Conservation (phyloP, 371 early-diverging fungal genomes). For the Saksenaea oblongispora region DNA sequence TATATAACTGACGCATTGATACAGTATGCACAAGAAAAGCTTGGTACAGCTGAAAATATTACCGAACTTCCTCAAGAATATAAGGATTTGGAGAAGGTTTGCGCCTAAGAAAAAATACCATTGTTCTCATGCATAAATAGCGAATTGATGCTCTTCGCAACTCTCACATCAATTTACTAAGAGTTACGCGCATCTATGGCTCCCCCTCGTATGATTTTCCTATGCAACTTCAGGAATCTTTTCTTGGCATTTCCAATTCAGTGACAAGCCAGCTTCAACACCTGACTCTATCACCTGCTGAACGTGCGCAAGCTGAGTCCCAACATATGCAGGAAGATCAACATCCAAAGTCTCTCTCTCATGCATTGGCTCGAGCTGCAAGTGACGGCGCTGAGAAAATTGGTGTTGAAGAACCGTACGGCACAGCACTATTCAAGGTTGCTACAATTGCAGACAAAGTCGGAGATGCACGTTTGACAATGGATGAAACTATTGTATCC, state of each 20-base stretch:
- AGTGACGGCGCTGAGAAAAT: slow-evolving; percentile 52
- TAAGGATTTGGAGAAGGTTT: slow-evolving; percentile 72
- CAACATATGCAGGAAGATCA: neutral
- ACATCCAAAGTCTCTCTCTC: slow-evolving; percentile 67
- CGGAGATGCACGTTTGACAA: slow-evolving; percentile 73
- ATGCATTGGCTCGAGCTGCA: slow-evolving; percentile 75
- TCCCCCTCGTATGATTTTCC: slow-evolving; percentile 76
- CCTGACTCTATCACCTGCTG: slow-evolving; percentile 59
- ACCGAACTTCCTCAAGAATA: slow-evolving; percentile 92
- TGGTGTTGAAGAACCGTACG: slow-evolving; percentile 77
- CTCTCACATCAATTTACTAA: slow-evolving; percentile 65
- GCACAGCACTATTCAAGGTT: slow-evolving; percentile 82
- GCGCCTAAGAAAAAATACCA: neutral
- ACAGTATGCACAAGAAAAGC: slow-evolving; percentile 84
- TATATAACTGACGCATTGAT: neutral
- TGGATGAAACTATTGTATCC: slow-evolving; percentile 68
- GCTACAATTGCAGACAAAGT: slow-evolving; percentile 80
- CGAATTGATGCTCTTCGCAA: slow-evolving; percentile 68
- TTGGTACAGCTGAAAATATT: slow-evolving; percentile 76
- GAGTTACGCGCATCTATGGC: slow-evolving; percentile 72
- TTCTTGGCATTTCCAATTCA: slow-evolving; percentile 64
- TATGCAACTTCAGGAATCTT: slow-evolving; percentile 69
- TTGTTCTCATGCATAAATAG: slow-evolving; percentile 18
- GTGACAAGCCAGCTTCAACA: slow-evolving; percentile 63
- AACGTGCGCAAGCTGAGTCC: slow-evolving; percentile 38